Base-by-base conservation (phyloP, 2,329 filamentous ascomycete species). In the Claviceps arundinis region DNA sequence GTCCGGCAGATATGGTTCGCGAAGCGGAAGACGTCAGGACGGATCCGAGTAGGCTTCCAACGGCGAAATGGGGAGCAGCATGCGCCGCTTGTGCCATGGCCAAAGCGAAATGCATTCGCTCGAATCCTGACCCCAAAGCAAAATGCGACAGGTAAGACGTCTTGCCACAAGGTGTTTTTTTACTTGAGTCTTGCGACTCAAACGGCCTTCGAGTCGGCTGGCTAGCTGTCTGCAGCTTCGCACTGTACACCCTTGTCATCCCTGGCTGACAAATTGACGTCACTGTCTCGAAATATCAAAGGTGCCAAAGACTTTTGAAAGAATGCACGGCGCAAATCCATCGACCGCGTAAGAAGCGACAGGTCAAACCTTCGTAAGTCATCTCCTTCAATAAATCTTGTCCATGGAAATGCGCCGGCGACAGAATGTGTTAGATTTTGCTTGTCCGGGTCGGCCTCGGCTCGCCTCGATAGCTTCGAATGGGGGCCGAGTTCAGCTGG, bases 41-140 rank as follows among this genome's bases (percentile, higher is more conserved):
- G 14, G 58, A 61, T 30, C 54, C 62, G 48, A 61, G 58, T 22
- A 67, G 66, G 57, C 59, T 65, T 34, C 59, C 67, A 16, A 66
- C 66, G 53, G 67, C 67, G 34, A 69, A 68, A 72, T 76, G 73
- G 73, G 73, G 73, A 16, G 72, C 72, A 4, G 73, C 73, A 1
- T 76, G 73, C 48, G 65, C 71, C 5, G 64, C 71, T 1, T 76
- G 74, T 56, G 72, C 74, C 6, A 64, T 68, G 13, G 71, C 74
- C 37, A 76, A 76, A 56, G 73, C 73, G 7, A 76, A 75, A 55
- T 76, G 74, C 54, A 67, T 76, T 45, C 69, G 73, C 8, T 67
- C 71, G 6, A 69, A 68, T 52, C 57, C 61, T 4, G 54, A 57
- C 2, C 56, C 61, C 0, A 66, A 65, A 1, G 58, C 69, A 17